Evolutionary conservation across 805 yeast species (phyloP).

Genomic region (Candida pseudoglaebosa): DNA sequence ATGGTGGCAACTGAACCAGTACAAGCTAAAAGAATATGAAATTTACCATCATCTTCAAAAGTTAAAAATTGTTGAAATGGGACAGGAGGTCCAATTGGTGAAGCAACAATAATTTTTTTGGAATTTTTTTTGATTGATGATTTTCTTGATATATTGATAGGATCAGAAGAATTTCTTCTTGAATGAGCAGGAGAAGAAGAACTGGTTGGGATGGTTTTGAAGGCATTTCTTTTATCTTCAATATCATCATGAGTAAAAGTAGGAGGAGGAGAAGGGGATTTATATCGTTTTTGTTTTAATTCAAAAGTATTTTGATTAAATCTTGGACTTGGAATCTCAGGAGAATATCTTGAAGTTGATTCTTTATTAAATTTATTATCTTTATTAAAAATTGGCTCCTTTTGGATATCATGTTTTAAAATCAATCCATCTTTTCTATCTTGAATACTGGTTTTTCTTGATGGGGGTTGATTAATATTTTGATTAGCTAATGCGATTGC

Average conservation of each 20-base stretch:
- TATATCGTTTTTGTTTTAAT: constrained; percentile 1
- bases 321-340: constrained; percentile 1
- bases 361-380: background rate
- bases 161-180: constrained; percentile 14
- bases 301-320: background rate
- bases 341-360: background rate
- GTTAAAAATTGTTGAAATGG: constrained; percentile 72
- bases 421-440: background rate
- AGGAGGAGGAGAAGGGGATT: constrained; percentile 11
- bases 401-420: background rate
- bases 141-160: constrained; percentile 19
- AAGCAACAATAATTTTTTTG: constrained; percentile 51
- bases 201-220: constrained; percentile 7
- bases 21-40: constrained; percentile 86
- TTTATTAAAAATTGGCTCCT: background rate
- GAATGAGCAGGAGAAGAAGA: constrained; percentile 2
- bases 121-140: constrained; percentile 28
- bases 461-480: constrained; percentile 5
- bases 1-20: constrained; percentile 97
- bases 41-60: constrained; percentile 75
- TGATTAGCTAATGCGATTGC: constrained; percentile 21
- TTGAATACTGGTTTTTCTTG: constrained; percentile 5
- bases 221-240: constrained; percentile 1
- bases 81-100: constrained; percentile 60
- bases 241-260: constrained; percentile 3